These are phyloP conservation scores for Agaricus blazei DNA, from an alignment of 768 basidiomycete species.

Conservation along the genomic window DNA sequence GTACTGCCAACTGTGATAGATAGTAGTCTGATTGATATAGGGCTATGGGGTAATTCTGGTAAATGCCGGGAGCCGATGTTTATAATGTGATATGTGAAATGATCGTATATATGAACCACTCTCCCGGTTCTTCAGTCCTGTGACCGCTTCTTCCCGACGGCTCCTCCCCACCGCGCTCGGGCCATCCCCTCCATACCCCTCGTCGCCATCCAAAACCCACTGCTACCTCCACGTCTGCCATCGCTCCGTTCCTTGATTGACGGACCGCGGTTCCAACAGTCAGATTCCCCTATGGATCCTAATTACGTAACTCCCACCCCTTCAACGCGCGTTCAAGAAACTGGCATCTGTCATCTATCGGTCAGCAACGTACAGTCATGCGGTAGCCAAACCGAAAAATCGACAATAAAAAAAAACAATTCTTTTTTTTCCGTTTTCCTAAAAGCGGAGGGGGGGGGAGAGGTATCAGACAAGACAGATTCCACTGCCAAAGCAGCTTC, in stretches of 20 bases:
- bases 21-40: constrained; percentile 7
- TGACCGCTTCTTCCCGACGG: not conserved
- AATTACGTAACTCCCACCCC: not conserved
- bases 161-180: too few species aligned
- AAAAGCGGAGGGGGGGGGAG: not conserved
- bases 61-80: not conserved
- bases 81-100: not conserved
- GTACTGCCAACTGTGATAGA: constrained; percentile 5
- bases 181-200: too few species aligned
- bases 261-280: constrained; percentile 6
- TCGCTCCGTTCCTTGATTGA: too few species aligned
- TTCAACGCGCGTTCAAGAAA: not conserved
- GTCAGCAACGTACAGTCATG: not conserved
- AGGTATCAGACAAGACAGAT: constrained; percentile 37
- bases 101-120: constrained; percentile 2
- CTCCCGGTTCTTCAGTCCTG: constrained; percentile 10
- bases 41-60: not conserved
- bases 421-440: too few species aligned
- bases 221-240: too few species aligned
- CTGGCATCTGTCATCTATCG: constrained; percentile 1
- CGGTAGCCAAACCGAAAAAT: not conserved
- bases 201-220: too few species aligned
- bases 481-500: constrained; percentile 36
- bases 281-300: not conserved
- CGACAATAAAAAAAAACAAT: constrained; percentile 1